A percentile compares a stretch with the other conserved stretches of the same genome.
These are phyloP conservation scores for Talaromyces liani DNA, from an alignment of 495 filamentous ascomycete species.

Conservation along the genomic window DNA sequence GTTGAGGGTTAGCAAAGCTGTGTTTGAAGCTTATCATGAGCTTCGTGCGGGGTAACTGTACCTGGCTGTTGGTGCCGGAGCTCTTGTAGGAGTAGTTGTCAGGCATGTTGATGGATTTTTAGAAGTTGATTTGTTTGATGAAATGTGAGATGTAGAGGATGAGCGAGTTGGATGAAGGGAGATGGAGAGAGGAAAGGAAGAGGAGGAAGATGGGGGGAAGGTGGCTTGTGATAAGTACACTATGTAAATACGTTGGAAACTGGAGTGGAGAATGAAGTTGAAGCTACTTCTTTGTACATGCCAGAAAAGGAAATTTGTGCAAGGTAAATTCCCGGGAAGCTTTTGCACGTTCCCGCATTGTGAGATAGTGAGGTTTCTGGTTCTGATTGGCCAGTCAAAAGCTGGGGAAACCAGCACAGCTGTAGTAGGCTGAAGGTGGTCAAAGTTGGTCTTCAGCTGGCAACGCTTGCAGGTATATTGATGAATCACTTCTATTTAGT, in stretches of 20 bases:
- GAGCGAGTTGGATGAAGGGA: not conserved
- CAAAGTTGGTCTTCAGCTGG: no score
- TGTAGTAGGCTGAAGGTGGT: no score
- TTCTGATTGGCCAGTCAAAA: not conserved
- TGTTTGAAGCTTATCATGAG: not conserved
- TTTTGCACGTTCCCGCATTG: not conserved
- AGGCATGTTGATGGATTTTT: slow-evolving; percentile 1
- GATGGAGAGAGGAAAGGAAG: not conserved
- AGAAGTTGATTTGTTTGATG: not conserved
- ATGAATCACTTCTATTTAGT: no score
- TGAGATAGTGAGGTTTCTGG: not conserved
- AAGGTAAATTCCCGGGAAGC: not conserved
- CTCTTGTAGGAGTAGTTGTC: slow-evolving; percentile 26
- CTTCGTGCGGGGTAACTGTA: slow-evolving; percentile 11
- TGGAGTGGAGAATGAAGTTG: not conserved
- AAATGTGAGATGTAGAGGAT: not conserved
- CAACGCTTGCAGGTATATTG: no score
- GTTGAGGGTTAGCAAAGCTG: not conserved
- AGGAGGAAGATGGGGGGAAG: not conserved
- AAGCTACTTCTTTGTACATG: slow-evolving; percentile 1
- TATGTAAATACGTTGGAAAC: not conserved
- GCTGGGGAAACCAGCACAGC: no score
- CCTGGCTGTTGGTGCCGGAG: slow-evolving; percentile 43
- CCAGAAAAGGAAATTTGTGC: not conserved
- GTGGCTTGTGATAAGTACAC: not conserved